A percentile compares a stretch with the other conserved stretches of the same genome.
These are phyloP conservation scores for Lipomyces lipofer DNA, from an alignment of 805 yeast genomes.

Conservation along the genomic window DNA sequence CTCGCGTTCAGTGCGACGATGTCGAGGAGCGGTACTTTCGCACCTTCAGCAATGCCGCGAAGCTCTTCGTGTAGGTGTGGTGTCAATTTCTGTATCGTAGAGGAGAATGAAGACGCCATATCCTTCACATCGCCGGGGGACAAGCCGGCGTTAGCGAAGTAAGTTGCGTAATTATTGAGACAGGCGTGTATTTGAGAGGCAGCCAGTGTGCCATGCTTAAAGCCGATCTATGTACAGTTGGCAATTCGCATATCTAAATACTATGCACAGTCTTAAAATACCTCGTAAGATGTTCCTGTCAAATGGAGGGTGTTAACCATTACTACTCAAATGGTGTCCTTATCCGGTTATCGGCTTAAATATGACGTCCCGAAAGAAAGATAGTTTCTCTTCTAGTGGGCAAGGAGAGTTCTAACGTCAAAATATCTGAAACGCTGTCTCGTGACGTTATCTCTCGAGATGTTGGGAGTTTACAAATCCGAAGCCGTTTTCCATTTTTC, in stretches of 20 bases:
- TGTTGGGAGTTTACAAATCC: no score
- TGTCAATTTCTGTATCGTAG: slow-evolving; percentile 35
- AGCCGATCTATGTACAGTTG: slow-evolving; percentile 37
- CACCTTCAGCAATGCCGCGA: slow-evolving; percentile 44
- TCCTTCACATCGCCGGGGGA: slow-evolving; percentile 40
- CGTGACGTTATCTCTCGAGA: no score
- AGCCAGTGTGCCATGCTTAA: slow-evolving; percentile 43
- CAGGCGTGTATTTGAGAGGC: slow-evolving; percentile 37
- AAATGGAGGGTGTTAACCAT: slow-evolving; percentile 30
- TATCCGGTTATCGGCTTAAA: neutral
- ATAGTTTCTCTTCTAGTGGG: no score
- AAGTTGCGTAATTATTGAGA: slow-evolving; percentile 37
- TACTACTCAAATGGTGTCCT: no score
- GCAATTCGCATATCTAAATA: neutral
- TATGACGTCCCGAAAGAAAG: neutral
- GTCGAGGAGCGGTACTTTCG: slow-evolving; percentile 39
- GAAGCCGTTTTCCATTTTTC: no score
- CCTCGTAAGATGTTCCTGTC: slow-evolving; percentile 26
- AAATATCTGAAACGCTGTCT: no score
- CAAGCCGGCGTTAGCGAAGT: slow-evolving; percentile 35
- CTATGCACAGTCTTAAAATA: neutral
- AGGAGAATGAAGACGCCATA: slow-evolving; percentile 38
- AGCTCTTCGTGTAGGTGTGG: slow-evolving; percentile 43
- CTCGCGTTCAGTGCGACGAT: slow-evolving; percentile 45
- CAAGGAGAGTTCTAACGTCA: no score